These are phyloP conservation scores for Spergularia bocconei DNA, from an alignment of 148 eudicot genomes.

Conservation along the genomic window DNA sequence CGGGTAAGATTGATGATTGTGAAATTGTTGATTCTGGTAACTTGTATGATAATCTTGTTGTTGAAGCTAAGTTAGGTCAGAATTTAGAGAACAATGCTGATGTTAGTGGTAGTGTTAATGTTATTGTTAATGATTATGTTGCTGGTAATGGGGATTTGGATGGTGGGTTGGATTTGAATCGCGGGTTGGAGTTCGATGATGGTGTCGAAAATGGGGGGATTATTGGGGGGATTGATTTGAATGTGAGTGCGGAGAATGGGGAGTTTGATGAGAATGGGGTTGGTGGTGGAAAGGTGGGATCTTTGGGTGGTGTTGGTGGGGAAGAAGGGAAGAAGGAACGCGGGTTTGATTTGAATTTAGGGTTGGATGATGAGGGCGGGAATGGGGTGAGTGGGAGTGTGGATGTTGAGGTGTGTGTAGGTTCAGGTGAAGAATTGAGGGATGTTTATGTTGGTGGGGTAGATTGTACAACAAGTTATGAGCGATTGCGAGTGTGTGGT, in stretches of 20 bases:
- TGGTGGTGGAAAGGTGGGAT: slow-evolving; percentile 16
- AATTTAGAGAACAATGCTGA: slow-evolving; percentile 12
- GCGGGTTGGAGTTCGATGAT: slow-evolving; percentile 40
- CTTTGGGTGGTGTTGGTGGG: slow-evolving; percentile 9
- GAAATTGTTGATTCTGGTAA: slow-evolving; percentile 13
- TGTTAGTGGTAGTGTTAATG: slow-evolving; percentile 3
- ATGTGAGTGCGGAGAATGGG: slow-evolving; percentile 50
- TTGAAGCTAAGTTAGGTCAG: slow-evolving; percentile 11
- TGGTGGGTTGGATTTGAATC: slow-evolving; percentile 50
- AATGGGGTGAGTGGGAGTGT: slow-evolving; percentile 17
- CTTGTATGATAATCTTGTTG: slow-evolving; percentile 25
- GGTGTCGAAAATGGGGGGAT: slow-evolving; percentile 22
- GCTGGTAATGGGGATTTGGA: slow-evolving; percentile 24
- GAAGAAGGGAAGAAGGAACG: slow-evolving; percentile 35
- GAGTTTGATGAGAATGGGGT: slow-evolving; percentile 30
- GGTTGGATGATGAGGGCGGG: slow-evolving; percentile 36
- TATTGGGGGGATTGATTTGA: slow-evolving; percentile 55
- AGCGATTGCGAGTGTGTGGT: slow-evolving; percentile 27
- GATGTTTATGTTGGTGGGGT: slow-evolving; percentile 17
- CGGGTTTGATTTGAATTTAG: slow-evolving; percentile 75
- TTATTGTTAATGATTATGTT: slow-evolving; percentile 14
- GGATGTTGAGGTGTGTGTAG: slow-evolving; percentile 17
- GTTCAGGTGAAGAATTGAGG: slow-evolving; percentile 29
- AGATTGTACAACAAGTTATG: slow-evolving; percentile 22
- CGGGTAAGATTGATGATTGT: slow-evolving; percentile 39